A percentile compares a stretch with the other conserved stretches of the same genome.
Evolutionary conservation across 1,284 basidiomycete genomes (phyloP).

Genomic region (Cryptococcus sp.): DNA sequence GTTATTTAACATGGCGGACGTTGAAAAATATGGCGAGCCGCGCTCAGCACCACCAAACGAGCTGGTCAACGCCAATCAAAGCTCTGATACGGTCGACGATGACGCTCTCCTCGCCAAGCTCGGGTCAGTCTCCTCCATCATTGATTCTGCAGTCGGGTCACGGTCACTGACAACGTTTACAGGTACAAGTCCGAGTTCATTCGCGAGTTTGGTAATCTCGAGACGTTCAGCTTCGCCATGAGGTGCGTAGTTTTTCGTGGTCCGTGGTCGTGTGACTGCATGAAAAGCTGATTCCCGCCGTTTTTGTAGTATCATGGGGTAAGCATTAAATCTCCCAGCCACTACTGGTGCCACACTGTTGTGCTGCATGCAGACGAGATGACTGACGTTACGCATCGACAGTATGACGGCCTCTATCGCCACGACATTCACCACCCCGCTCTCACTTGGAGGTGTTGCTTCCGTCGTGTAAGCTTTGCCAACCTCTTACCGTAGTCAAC

Average conservation of each 20-base stretch:
- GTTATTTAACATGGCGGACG: not conserved
- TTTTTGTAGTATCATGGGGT: constrained; percentile 29
- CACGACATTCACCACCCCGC: constrained; percentile 44
- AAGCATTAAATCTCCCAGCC: too few species aligned
- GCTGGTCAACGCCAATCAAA: not conserved
- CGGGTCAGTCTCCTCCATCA: constrained; percentile 12
- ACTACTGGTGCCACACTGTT: not conserved
- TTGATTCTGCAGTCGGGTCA: not conserved
- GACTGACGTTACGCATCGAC: not conserved
- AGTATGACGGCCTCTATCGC: constrained; percentile 41
- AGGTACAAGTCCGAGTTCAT: constrained; percentile 43
- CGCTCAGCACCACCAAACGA: not conserved
- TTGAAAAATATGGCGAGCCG: constrained; percentile 7
- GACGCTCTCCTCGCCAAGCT: constrained; percentile 25
- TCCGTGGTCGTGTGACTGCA: not conserved
- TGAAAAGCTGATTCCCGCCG: constrained; percentile 3
- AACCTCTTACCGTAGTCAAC: not conserved
- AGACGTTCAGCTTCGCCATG: constrained; percentile 47
- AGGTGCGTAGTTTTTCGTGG: constrained; percentile 10
- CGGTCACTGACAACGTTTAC: not conserved
- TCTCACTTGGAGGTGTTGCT: constrained; percentile 35
- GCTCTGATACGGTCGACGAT: constrained; percentile 16
- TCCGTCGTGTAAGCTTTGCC: constrained; percentile 31
- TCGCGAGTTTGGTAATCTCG: constrained; percentile 46
- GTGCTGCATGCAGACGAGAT: not conserved